A percentile compares a stretch with the other conserved stretches of the same genome.
These are phyloP conservation scores for Silene noctiflora DNA, from an alignment of 179 eudicot species.

Conservation along the genomic window DNA sequence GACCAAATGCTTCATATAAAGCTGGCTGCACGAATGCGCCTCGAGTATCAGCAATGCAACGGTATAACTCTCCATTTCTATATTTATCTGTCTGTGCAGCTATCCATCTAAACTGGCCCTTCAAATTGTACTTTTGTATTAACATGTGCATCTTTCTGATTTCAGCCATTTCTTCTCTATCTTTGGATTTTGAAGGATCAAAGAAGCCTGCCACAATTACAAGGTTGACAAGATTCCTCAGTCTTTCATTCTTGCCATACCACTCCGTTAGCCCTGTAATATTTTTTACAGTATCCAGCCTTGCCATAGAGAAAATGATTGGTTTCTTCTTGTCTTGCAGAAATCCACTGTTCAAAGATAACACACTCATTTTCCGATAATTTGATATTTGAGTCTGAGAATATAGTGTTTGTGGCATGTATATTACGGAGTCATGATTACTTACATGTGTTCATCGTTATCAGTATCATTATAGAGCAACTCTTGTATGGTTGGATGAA, in stretches of 20 bases:
- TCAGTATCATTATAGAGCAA: conserved; percentile 39
- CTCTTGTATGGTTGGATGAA: conserved; percentile 43
- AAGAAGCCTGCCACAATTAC: conserved; percentile 70
- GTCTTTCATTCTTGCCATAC: conserved; percentile 51
- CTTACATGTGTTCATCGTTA: conserved; percentile 47
- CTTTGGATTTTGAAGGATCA: conserved; percentile 59
- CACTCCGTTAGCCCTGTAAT: conserved; percentile 65
- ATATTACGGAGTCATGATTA: background rate
- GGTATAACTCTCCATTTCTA: conserved; percentile 67
- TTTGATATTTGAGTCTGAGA: background rate
- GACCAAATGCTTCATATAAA: conserved; percentile 79
- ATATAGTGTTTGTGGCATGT: background rate
- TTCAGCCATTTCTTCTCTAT: conserved; percentile 73
- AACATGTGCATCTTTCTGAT: conserved; percentile 62
- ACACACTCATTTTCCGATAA: conserved; percentile 1
- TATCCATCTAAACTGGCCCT: conserved; percentile 70
- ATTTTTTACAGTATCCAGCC: conserved; percentile 77
- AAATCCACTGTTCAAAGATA: conserved; percentile 44
- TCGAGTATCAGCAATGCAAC: conserved; percentile 62
- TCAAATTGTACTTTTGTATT: conserved; percentile 47
- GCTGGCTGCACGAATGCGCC: conserved; percentile 80
- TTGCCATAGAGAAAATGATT: conserved; percentile 74
- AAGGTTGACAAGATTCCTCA: conserved; percentile 58
- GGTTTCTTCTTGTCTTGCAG: conserved; percentile 60
- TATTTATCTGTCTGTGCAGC: conserved; percentile 65